Evolutionary conservation across 345 rosid genomes (phyloP), one percentile per base, ranked within the genome.

Genomic region (Sonneratia alba): DNA sequence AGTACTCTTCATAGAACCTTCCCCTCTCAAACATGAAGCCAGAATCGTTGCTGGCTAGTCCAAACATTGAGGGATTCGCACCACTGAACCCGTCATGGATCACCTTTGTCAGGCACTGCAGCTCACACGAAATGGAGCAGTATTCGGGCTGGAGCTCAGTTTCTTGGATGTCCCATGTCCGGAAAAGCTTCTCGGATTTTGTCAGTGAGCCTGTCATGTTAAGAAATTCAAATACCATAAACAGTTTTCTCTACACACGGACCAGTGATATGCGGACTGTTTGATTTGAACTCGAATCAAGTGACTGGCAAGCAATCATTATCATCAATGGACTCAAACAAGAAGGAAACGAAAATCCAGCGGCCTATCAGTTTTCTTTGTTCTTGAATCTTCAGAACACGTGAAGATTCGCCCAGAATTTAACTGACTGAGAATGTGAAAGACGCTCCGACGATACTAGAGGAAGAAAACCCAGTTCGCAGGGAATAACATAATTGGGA

Each of bases 1-100:
- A 80, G 73, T 95, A 95, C 80, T 80, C 88, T 0, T 91, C 97
- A 49, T 95, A 95, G 49, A 89, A 87, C 76, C 89, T 87, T 34
- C 99, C 99, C 70, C 99, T 87, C 83, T 87, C 88, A 69, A 95
- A 89, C 14, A 85, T 38, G 7, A 88, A 77, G 75, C 71, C 79
- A 1, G 88, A 80, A 16, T 77, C 74, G 1, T 76, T 42, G 21
- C 65, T 16, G 66, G 75, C 72, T 19, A 36, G 1, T 24, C 68
- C 74, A 5, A 22, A 34, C 7, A 70, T 71, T 6, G 48, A 76
- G 36, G 75, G 36, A 62, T 74, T 81, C 18, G 66, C 84, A 1
- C 76, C 80, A 5, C 82, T 79, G 40, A 84, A n/a, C 59, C 83
- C 94, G 9, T 72, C 69, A 12, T 47, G 51, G 45, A 88, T 87